These are phyloP conservation scores for Rhamnella rubrinervis DNA, from an alignment of 331 rosid genomes.

Conservation along the genomic window DNA sequence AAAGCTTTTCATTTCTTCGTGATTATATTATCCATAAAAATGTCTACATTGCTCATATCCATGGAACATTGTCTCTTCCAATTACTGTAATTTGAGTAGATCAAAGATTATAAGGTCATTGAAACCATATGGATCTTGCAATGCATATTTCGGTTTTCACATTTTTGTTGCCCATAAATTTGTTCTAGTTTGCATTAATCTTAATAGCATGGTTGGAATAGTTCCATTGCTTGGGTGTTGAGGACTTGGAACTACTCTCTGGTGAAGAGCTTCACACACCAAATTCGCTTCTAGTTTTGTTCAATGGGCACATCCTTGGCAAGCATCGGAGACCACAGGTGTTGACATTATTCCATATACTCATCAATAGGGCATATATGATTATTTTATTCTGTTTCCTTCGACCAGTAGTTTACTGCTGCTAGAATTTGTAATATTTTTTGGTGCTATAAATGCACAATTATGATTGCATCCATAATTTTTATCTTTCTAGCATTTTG, in stretches of 20 bases:
- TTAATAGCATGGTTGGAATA: conserved; percentile 30
- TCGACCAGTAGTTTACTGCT: conserved; percentile 27
- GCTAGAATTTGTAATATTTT: not conserved
- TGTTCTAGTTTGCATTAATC: too few relatives aligned
- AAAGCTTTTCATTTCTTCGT: too few relatives aligned
- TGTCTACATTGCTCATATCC: too few relatives aligned
- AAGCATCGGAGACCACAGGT: conserved; percentile 94
- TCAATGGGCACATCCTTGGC: conserved; percentile 89
- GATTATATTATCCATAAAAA: too few relatives aligned
- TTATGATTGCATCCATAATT: conserved; percentile 2
- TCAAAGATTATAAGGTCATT: too few relatives aligned
- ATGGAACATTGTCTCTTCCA: too few relatives aligned
- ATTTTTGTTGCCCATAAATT: too few relatives aligned
- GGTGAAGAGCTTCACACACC: conserved; percentile 91
- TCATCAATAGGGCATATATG: not conserved
- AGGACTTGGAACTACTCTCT: conserved; percentile 74
- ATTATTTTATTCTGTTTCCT: conserved; percentile 1
- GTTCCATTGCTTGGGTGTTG: conserved; percentile 78
- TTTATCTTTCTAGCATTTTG: conserved; percentile 23
- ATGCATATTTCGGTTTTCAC: too few relatives aligned
- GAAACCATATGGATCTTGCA: too few relatives aligned
- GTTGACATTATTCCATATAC: conserved; percentile 10
- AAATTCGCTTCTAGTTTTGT: conserved; percentile 78
- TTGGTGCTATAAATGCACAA: not conserved
- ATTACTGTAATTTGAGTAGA: too few relatives aligned